These are phyloP conservation scores for Calycina marina DNA, from an alignment of 2,329 filamentous ascomycete genomes.

Conservation along the genomic window DNA sequence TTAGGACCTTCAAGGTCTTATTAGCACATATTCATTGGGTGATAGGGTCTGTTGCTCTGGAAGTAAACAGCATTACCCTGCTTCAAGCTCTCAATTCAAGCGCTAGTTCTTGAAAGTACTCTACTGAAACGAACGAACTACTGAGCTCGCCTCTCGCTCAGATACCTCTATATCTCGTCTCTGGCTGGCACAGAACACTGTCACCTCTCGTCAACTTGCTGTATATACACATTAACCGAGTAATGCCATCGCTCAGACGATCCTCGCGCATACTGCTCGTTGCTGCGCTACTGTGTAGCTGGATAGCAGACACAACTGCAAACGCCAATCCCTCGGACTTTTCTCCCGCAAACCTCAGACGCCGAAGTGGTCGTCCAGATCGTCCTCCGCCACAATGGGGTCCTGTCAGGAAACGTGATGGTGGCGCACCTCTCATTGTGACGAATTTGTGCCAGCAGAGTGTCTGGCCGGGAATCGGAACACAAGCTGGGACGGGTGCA, in stretches of 20 bases:
- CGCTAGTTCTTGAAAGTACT: too few species aligned
- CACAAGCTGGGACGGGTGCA: constrained; percentile 56
- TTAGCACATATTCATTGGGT: too few species aligned
- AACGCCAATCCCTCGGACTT: neutral
- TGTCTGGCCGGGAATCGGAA: constrained; percentile 64
- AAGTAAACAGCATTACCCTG: neutral
- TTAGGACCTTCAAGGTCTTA: too few species aligned
- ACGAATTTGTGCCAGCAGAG: constrained; percentile 58
- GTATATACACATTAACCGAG: neutral
- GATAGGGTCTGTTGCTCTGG: neutral
- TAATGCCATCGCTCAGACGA: neutral
- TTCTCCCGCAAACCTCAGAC: neutral
- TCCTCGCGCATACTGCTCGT: neutral
- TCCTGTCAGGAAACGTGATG: constrained; percentile 22
- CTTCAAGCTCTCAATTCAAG: too few species aligned
- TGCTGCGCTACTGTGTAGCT: neutral
- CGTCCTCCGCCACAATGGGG: constrained; percentile 13
- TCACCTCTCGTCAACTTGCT: neutral
- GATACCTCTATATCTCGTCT: neutral
- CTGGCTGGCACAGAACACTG: neutral
- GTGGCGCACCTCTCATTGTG: constrained; percentile 43
- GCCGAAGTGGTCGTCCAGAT: constrained; percentile 3
- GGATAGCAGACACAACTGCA: neutral
- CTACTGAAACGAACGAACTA: too few species aligned
- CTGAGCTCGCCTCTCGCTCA: too few species aligned